These are phyloP conservation scores for Phanerodontia chrysosporium DNA, from an alignment of 768 basidiomycete genomes.

Conservation along the genomic window DNA sequence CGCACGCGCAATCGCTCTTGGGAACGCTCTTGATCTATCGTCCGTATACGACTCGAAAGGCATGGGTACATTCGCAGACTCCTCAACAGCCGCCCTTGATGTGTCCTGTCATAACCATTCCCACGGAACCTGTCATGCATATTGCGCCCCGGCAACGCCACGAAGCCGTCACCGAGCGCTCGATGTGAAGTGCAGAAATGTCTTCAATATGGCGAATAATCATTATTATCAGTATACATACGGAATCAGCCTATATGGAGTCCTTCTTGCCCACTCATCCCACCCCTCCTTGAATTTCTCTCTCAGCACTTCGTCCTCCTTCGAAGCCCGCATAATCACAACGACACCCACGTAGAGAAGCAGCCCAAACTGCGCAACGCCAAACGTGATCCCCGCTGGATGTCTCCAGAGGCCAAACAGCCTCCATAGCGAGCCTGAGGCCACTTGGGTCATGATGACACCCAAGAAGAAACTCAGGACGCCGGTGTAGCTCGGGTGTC, in stretches of 20 bases:
- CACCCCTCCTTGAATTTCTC: slow-evolving; percentile 1
- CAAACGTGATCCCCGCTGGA: not conserved
- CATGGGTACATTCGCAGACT: too few relatives aligned
- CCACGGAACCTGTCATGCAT: too few relatives aligned
- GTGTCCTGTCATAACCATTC: too few relatives aligned
- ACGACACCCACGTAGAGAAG: not conserved
- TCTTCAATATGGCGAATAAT: too few relatives aligned
- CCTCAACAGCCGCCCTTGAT: too few relatives aligned
- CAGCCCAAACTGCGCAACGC: not conserved
- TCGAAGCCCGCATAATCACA: not conserved
- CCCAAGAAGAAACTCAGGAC: slow-evolving; percentile 5
- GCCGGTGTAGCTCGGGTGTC: slow-evolving; percentile 19
- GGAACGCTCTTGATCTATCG: slow-evolving; percentile 14
- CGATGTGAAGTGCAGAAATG: too few relatives aligned
- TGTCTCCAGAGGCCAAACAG: not conserved
- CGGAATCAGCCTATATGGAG: slow-evolving; percentile 2
- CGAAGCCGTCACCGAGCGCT: too few relatives aligned
- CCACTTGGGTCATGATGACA: not conserved
- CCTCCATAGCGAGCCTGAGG: not conserved
- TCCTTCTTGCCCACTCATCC: slow-evolving; percentile 1
- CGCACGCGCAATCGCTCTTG: slow-evolving; percentile 31
- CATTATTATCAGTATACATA: not conserved
- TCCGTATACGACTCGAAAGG: too few relatives aligned
- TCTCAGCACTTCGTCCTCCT: not conserved
- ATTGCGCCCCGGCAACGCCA: too few relatives aligned